Percentiles rank a stretch among this genome's conserved stretches.
phyloP scores from a whole-genome alignment of 2,329 filamentous ascomycete genomes.

The Chaetomium strumarium region DNA sequence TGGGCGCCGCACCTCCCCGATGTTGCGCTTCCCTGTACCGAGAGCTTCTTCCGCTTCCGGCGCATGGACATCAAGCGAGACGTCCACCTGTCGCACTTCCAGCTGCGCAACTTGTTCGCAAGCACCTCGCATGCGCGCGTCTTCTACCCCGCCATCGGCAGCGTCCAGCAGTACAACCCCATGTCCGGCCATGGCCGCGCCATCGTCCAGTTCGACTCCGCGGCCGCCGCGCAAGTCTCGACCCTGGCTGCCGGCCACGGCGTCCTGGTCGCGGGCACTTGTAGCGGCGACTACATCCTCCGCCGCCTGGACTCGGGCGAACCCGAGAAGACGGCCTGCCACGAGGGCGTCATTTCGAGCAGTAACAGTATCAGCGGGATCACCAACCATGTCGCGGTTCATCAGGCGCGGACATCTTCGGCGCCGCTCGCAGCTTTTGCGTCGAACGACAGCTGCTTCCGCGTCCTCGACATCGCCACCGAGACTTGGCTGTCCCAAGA shows the following conservation, averaged over 20 bases:
- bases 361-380: conserved; percentile 46
- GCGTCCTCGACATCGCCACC: conserved; percentile 52
- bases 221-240: conserved; percentile 39
- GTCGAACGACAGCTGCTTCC: conserved; percentile 56
- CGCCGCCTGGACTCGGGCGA: conserved; percentile 38
- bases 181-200: conserved; percentile 40
- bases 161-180: conserved; percentile 49
- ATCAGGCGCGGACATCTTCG: conserved; percentile 46
- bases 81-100: conserved; percentile 57
- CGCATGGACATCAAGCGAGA: conserved; percentile 50
- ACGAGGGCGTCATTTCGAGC: conserved; percentile 44
- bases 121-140: conserved; percentile 49
- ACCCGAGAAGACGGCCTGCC: conserved; percentile 31
- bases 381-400: conserved; percentile 59
- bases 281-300: conserved; percentile 50
- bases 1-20: conserved; percentile 34
- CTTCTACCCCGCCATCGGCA: conserved; percentile 49
- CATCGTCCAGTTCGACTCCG: conserved; percentile 40
- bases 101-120: conserved; percentile 57
- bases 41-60: conserved; percentile 53
- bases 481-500: conserved; percentile 51
- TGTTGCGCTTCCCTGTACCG: conserved; percentile 32
- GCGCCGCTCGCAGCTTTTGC: conserved; percentile 53
- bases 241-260: conserved; percentile 48
- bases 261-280: conserved; percentile 54